A percentile compares a stretch with the other conserved stretches of the same genome.
Conservation (phyloP, 2,329 filamentous ascomycete species). For the Zasmidium citrigriseum region DNA sequence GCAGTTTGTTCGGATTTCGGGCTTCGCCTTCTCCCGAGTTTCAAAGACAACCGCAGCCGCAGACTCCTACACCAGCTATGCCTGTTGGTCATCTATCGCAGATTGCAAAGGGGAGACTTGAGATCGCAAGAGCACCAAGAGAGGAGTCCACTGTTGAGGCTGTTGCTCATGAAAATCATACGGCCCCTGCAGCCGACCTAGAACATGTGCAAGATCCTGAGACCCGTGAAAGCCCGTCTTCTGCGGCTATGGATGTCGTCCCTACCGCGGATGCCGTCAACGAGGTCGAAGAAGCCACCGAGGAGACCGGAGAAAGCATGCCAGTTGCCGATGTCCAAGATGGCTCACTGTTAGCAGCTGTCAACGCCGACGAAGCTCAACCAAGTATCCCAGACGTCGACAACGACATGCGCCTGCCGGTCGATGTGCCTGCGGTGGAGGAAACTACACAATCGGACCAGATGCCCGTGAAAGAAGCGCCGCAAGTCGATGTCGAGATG, state of each 20-base stretch:
- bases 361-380: background rate
- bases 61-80: constrained; percentile 4
- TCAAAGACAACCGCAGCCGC: constrained; percentile 9
- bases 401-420: background rate
- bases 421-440: no score
- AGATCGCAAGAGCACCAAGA: background rate
- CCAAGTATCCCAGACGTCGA: background rate
- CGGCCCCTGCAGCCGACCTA: background rate
- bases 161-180: background rate
- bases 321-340: constrained; percentile 2
- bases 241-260: no score
- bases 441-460: no score
- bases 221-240: no score
- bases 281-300: background rate
- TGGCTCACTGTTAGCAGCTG: constrained; percentile 7
- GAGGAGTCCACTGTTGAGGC: background rate
- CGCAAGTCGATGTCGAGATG: background rate
- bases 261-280: no score
- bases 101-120: background rate
- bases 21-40: constrained; percentile 28
- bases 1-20: constrained; percentile 34
- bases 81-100: background rate
- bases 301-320: background rate
- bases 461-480: no score
- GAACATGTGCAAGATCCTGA: background rate